A percentile compares a stretch with the other conserved stretches of the same genome.
phyloP scores from a whole-genome alignment of 805 yeast species.

The Candida ponderosae region DNA sequence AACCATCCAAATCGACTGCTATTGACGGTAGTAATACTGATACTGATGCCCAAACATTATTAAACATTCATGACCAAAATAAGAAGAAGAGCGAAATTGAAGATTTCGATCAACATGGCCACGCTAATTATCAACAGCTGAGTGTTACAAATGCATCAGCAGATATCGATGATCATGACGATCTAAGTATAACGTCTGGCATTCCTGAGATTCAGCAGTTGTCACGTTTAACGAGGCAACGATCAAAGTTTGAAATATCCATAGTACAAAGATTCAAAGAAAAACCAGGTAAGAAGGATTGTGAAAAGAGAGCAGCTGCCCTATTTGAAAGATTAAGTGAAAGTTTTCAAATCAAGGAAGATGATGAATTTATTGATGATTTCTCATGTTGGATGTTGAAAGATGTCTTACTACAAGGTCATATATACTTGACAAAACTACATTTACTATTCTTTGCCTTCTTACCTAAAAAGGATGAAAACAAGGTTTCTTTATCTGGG shows the following conservation, averaged over 20 bases:
- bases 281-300: conserved; percentile 6
- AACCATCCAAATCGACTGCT: neutral
- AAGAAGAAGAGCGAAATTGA: too few relatives aligned
- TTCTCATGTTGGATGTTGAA: conserved; percentile 73
- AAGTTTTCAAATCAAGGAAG: conserved; percentile 38
- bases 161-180: too few relatives aligned
- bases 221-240: conserved; percentile 1
- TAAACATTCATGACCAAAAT: too few relatives aligned
- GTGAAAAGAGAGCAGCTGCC: conserved; percentile 25
- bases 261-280: conserved; percentile 10
- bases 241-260: conserved; percentile 24
- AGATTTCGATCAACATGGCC: too few relatives aligned
- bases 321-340: conserved; percentile 26
- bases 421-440: conserved; percentile 59
- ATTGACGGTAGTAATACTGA: too few relatives aligned
- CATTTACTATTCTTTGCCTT: conserved; percentile 71
- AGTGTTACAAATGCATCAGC: too few relatives aligned
- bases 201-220: neutral
- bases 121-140: too few relatives aligned
- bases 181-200: too few relatives aligned
- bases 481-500: conserved; percentile 40
- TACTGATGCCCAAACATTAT: too few relatives aligned
- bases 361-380: conserved; percentile 51
- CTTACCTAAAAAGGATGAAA: conserved; percentile 48
- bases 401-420: conserved; percentile 84